Percentiles rank a stretch among this genome's conserved stretches.
phyloP scores from a whole-genome alignment of 306 rosid genomes.

The Hippophae tibetana region DNA sequence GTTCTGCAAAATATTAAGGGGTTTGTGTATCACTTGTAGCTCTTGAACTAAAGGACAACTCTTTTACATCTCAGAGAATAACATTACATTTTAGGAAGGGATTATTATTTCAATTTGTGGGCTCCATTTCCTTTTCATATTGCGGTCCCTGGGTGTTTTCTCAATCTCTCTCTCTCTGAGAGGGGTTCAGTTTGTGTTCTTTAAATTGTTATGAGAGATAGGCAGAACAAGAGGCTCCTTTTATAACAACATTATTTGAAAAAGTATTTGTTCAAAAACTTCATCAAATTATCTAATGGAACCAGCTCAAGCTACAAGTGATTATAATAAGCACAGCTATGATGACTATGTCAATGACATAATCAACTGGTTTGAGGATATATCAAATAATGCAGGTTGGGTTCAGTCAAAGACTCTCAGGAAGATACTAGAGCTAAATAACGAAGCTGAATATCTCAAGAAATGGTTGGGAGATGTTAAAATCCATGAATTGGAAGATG shows the following conservation, averaged over 20 bases:
- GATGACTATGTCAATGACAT: conserved; percentile 23
- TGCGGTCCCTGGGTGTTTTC: background rate
- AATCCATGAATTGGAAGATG: conserved; percentile 44
- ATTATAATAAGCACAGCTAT: conserved; percentile 11
- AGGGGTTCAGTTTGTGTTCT: too few relatives aligned
- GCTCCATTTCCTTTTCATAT: background rate
- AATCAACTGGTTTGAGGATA: conserved; percentile 62
- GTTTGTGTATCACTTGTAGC: conserved; percentile 17
- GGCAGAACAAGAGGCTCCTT: background rate
- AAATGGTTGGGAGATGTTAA: conserved; percentile 54
- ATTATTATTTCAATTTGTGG: conserved; percentile 15
- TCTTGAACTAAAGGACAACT: conserved; percentile 9
- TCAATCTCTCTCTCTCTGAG: background rate
- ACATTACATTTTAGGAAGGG: conserved; percentile 1
- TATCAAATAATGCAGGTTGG: conserved; percentile 34
- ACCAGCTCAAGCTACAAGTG: conserved; percentile 7
- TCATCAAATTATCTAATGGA: conserved; percentile 31
- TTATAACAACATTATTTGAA: background rate
- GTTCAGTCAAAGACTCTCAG: conserved; percentile 60
- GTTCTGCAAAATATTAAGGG: background rate
- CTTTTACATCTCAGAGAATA: background rate
- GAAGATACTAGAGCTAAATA: conserved; percentile 57
- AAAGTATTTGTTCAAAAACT: too few relatives aligned
- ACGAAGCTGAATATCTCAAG: conserved; percentile 56
- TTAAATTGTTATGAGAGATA: too few relatives aligned